Percentiles rank a stretch among this genome's conserved stretches.
phyloP scores from a whole-genome alignment of 768 basidiomycete genomes.

The Boletus reticuloceps region DNA sequence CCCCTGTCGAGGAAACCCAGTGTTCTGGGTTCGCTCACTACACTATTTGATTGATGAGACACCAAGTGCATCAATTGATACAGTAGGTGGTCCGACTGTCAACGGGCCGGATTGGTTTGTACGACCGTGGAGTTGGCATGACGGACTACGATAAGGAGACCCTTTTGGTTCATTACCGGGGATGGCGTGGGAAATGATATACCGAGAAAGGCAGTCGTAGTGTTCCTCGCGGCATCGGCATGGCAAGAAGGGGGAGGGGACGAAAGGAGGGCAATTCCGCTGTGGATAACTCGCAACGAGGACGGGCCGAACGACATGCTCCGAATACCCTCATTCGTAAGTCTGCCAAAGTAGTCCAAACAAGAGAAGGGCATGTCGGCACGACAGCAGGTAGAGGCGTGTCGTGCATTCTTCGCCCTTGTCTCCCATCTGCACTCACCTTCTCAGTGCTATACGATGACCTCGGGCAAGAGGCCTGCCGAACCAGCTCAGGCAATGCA shows the following conservation, averaged over 20 bases:
- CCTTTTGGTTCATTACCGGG: slow-evolving; percentile 30
- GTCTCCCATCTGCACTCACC: slow-evolving; percentile 35
- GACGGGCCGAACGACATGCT: slow-evolving; percentile 17
- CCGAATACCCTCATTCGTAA: slow-evolving; percentile 21
- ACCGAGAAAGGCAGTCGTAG: slow-evolving; percentile 19
- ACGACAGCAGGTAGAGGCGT: slow-evolving; percentile 36
- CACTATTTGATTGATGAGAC: too few relatives aligned
- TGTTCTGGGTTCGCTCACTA: not conserved
- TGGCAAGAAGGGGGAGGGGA: slow-evolving; percentile 13
- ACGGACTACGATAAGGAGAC: not conserved
- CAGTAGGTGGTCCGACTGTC: not conserved
- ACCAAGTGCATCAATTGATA: not conserved
- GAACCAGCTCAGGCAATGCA: slow-evolving; percentile 40
- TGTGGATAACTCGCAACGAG: slow-evolving; percentile 26
- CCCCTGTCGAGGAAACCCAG: slow-evolving; percentile 3
- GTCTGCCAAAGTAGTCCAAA: slow-evolving; percentile 30
- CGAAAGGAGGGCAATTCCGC: slow-evolving; percentile 18
- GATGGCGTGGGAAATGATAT: slow-evolving; percentile 17
- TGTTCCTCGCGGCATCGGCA: slow-evolving; percentile 31
- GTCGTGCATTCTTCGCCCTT: slow-evolving; percentile 37
- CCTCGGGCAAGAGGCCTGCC: slow-evolving; percentile 33
- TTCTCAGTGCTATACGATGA: slow-evolving; percentile 35
- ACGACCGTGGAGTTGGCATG: not conserved
- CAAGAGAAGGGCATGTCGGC: slow-evolving; percentile 33
- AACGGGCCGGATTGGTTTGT: slow-evolving; percentile 3